Conservation (phyloP, 2,329 filamentous ascomycete species). For the Sphaceloma murrayae region DNA sequence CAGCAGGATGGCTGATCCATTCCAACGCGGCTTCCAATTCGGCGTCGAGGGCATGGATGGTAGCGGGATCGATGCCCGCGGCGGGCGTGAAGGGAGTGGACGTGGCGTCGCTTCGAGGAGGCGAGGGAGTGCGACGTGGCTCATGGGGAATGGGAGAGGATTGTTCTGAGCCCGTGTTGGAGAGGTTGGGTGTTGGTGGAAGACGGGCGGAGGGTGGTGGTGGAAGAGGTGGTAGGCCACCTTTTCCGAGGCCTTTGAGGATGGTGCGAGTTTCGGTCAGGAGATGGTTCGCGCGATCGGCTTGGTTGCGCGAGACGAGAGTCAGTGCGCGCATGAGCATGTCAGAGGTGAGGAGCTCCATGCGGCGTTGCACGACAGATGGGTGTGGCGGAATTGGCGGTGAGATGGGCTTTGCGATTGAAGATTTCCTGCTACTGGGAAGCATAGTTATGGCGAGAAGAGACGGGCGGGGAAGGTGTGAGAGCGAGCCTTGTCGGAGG, state of each 20-base stretch:
- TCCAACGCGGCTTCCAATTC: slow-evolving; percentile 86
- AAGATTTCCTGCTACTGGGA: slow-evolving; percentile 46
- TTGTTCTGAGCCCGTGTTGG: slow-evolving; percentile 19
- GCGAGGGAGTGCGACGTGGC: slow-evolving; percentile 33
- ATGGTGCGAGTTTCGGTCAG: slow-evolving; percentile 91
- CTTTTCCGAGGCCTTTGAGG: slow-evolving; percentile 90
- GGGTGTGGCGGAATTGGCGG: slow-evolving; percentile 92
- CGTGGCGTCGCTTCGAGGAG: slow-evolving; percentile 26
- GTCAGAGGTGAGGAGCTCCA: slow-evolving; percentile 95
- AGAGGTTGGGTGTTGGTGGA: slow-evolving; percentile 28
- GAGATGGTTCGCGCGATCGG: slow-evolving; percentile 86
- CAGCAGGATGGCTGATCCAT: slow-evolving; percentile 95
- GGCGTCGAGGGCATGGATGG: slow-evolving; percentile 77
- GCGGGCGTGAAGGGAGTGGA: slow-evolving; percentile 46
- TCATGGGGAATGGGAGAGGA: slow-evolving; percentile 20
- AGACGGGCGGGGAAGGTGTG: slow-evolving; percentile 80
- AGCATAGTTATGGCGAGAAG: slow-evolving; percentile 93
- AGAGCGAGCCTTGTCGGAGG: slow-evolving; percentile 73
- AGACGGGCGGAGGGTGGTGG: slow-evolving; percentile 40
- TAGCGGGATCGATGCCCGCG: slow-evolving; percentile 71
- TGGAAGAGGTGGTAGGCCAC: slow-evolving; percentile 81
- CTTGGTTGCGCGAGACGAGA: slow-evolving; percentile 80
- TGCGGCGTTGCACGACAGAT: slow-evolving; percentile 86
- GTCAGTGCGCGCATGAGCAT: slow-evolving; percentile 92
- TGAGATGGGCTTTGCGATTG: slow-evolving; percentile 34